phyloP scores from a whole-genome alignment of 371 early-diverging fungal genomes.

The Apophysomyces elegans region DNA sequence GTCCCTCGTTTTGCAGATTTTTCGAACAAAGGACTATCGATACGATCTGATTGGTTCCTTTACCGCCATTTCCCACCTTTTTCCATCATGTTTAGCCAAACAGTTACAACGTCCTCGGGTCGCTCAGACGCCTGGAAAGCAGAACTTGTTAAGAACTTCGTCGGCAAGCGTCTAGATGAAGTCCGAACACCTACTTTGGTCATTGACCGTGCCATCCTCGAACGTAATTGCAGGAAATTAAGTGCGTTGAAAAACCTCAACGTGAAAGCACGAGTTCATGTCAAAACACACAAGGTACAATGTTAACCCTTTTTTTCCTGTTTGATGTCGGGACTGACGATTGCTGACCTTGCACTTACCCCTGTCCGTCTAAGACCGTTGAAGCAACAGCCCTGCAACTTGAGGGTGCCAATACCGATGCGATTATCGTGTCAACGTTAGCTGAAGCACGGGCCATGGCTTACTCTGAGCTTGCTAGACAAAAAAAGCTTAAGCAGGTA shows the following conservation, averaged over 20 bases:
- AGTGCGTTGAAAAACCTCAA: conserved; percentile 22
- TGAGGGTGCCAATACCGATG: conserved; percentile 31
- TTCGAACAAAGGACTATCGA: too few species aligned
- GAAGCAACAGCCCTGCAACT: conserved; percentile 48
- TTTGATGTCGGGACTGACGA: background rate
- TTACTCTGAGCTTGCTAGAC: conserved; percentile 27
- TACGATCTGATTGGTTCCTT: too few species aligned
- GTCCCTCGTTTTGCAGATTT: too few species aligned
- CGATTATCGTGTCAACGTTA: conserved; percentile 51
- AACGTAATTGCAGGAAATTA: conserved; percentile 37
- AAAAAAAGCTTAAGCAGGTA: conserved; percentile 38
- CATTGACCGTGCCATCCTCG: conserved; percentile 34
- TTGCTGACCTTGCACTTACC: background rate
- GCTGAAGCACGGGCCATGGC: conserved; percentile 47
- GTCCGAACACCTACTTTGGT: conserved; percentile 47
- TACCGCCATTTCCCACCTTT: too few species aligned
- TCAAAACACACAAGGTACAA: conserved; percentile 55
- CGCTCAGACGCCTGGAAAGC: background rate
- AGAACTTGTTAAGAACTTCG: background rate
- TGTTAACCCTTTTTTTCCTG: background rate
- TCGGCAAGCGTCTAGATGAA: conserved; percentile 15
- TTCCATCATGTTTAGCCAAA: background rate
- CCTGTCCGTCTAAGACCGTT: conserved; percentile 27
- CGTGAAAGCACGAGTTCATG: conserved; percentile 43
- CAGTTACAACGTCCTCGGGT: background rate